Percentiles rank a stretch among this genome's conserved stretches.
Conservation (phyloP, 108 stramenopile species). For the Discostella stelligeroides region DNA sequence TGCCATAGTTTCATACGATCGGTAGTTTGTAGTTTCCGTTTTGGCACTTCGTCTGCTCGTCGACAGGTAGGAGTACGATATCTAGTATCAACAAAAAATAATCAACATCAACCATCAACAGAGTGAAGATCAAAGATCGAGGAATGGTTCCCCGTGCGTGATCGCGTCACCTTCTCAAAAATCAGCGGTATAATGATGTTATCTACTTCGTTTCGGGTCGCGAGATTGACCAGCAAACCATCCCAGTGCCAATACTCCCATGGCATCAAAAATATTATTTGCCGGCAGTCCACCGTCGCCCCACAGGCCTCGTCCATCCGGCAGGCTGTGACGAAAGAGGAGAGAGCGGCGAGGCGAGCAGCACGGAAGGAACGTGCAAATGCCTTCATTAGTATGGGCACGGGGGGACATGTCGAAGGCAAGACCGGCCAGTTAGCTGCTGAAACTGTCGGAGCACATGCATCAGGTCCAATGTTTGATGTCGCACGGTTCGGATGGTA, state of each 20-base stretch:
- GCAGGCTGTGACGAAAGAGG: slow-evolving; percentile 53
- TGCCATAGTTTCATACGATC: no score
- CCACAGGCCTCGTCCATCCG: slow-evolving; percentile 30
- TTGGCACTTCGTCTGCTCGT: no score
- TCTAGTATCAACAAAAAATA: no score
- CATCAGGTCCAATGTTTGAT: slow-evolving; percentile 34
- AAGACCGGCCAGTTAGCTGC: slow-evolving; percentile 1
- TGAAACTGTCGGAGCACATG: not conserved
- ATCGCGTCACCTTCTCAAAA: no score
- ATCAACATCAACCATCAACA: no score
- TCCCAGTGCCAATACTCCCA: not conserved
- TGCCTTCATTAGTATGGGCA: slow-evolving; percentile 41
- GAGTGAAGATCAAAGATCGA: no score
- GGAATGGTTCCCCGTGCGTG: no score
- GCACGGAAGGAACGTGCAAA: slow-evolving; percentile 74
- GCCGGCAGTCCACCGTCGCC: slow-evolving; percentile 8
- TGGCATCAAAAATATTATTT: slow-evolving; percentile 10
- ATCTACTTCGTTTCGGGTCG: no score
- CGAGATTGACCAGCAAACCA: not conserved
- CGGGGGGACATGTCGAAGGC: slow-evolving; percentile 7
- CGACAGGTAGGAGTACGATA: no score
- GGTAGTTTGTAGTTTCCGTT: no score
- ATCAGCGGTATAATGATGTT: no score
- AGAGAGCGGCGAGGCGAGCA: slow-evolving; percentile 66
- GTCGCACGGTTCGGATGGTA: slow-evolving; percentile 63